Evolutionary conservation across 768 basidiomycete genomes (phyloP).

Genomic region (Candolleomyces eurysporus): DNA sequence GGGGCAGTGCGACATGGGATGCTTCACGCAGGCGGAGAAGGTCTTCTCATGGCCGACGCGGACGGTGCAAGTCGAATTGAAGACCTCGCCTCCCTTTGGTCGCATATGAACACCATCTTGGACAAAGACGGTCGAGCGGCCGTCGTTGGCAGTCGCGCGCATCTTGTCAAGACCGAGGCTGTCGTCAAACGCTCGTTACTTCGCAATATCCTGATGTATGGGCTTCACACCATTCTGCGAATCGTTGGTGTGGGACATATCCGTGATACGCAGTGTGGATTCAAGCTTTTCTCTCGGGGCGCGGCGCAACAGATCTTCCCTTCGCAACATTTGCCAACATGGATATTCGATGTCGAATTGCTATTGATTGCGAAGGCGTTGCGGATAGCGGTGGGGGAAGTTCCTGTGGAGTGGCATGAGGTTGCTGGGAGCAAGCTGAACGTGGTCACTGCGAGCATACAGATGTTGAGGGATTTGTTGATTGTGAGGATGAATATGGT

Average conservation of each 20-base stretch:
- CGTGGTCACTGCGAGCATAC: slow-evolving; percentile 78
- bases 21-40: slow-evolving; percentile 71
- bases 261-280: slow-evolving; percentile 95
- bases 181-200: slow-evolving; percentile 93
- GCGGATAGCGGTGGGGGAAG: slow-evolving; percentile 77
- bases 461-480: slow-evolving; percentile 87
- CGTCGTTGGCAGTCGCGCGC: slow-evolving; percentile 87
- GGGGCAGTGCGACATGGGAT: slow-evolving; percentile 93
- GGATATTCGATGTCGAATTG: slow-evolving; percentile 98
- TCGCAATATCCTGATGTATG: slow-evolving; percentile 93
- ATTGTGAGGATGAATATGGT: slow-evolving; percentile 81
- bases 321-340: slow-evolving; percentile 79
- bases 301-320: slow-evolving; percentile 86
- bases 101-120: slow-evolving; percentile 59
- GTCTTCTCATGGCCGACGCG: slow-evolving; percentile 90
- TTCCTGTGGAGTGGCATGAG: slow-evolving; percentile 92
- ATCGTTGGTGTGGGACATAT: slow-evolving; percentile 89
- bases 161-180: slow-evolving; percentile 87
- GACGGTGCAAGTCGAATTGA: slow-evolving; percentile 90
- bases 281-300: slow-evolving; percentile 88
- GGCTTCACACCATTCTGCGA: slow-evolving; percentile 84
- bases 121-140: slow-evolving; percentile 53
- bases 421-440: slow-evolving; percentile 90
- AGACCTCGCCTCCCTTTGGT: slow-evolving; percentile 80
- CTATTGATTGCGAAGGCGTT: slow-evolving; percentile 80